Conservation (phyloP, 768 basidiomycete species). For the Termitomyces sp. region DNA sequence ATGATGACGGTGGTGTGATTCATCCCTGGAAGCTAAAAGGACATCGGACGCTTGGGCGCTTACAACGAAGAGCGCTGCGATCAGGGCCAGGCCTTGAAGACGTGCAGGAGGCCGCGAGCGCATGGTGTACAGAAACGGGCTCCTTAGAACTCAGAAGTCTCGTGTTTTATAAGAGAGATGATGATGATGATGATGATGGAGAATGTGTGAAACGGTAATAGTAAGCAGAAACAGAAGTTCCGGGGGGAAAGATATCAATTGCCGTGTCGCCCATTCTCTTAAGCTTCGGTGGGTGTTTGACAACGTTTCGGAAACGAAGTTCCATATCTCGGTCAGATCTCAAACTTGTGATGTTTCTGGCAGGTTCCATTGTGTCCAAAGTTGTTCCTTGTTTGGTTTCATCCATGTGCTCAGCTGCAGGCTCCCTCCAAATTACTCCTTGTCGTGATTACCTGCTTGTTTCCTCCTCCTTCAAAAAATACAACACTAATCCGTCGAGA, state of each 20-base stretch:
- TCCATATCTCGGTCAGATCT: slow-evolving; percentile 2
- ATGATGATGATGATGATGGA: slow-evolving; percentile 1
- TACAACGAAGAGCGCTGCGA: slow-evolving; percentile 9
- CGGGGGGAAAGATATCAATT: not conserved
- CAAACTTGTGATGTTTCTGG: slow-evolving; percentile 4
- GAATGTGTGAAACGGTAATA: slow-evolving; percentile 3
- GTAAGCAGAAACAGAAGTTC: slow-evolving; percentile 8
- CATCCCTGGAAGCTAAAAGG: slow-evolving; percentile 20
- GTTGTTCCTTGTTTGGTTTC: slow-evolving; percentile 10
- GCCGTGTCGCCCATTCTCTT: slow-evolving; percentile 1
- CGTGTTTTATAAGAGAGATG: slow-evolving; percentile 7
- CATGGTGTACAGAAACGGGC: slow-evolving; percentile 9
- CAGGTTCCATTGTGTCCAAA: not conserved
- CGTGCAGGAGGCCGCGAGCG: slow-evolving; percentile 7
- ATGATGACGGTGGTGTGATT: slow-evolving; percentile 45
- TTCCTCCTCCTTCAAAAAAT: not conserved
- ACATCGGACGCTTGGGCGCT: slow-evolving; percentile 15
- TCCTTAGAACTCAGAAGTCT: not conserved
- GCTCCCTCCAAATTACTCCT: not conserved
- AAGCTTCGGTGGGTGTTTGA: not conserved
- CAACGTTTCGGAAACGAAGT: slow-evolving; percentile 7
- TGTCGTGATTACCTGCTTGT: not conserved
- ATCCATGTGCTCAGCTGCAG: not conserved
- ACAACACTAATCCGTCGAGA: not conserved
- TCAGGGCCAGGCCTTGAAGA: slow-evolving; percentile 2